These are phyloP conservation scores for Huiozyma naganishii DNA, from an alignment of 805 yeast genomes.

Conservation along the genomic window DNA sequence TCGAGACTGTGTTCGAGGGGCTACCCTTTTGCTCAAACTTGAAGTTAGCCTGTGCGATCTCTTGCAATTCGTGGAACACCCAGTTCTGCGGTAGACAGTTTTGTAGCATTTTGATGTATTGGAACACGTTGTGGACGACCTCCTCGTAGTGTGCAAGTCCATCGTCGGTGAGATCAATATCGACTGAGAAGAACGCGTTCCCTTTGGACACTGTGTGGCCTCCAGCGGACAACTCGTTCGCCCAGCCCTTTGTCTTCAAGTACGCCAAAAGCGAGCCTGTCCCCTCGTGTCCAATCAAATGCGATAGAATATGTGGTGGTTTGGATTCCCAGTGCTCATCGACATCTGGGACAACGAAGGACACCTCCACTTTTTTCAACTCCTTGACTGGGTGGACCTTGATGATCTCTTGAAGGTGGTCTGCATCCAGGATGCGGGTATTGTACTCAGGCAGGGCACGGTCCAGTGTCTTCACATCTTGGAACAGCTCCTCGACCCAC, in stretches of 20 bases:
- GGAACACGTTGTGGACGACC: slow-evolving; percentile 51
- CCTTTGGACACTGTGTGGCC: slow-evolving; percentile 55
- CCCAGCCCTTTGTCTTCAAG: slow-evolving; percentile 69
- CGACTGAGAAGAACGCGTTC: slow-evolving; percentile 54
- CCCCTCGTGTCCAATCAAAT: slow-evolving; percentile 87
- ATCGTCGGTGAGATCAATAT: slow-evolving; percentile 61
- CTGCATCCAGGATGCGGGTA: slow-evolving; percentile 37
- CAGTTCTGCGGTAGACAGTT: slow-evolving; percentile 58
- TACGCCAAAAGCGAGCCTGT: slow-evolving; percentile 68
- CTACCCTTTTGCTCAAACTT: slow-evolving; percentile 70
- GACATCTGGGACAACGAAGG: slow-evolving; percentile 73
- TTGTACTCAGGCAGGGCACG: slow-evolving; percentile 24
- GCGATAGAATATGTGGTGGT: slow-evolving; percentile 65
- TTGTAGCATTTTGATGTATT: slow-evolving; percentile 56
- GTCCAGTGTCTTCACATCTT: slow-evolving; percentile 34
- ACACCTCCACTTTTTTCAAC: slow-evolving; percentile 50
- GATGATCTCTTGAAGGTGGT: slow-evolving; percentile 43
- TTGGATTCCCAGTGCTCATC: slow-evolving; percentile 52
- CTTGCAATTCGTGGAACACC: slow-evolving; percentile 68
- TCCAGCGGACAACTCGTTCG: slow-evolving; percentile 68
- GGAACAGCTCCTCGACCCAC: slow-evolving; percentile 62
- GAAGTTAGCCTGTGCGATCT: slow-evolving; percentile 58
- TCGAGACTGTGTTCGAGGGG: slow-evolving; percentile 64
- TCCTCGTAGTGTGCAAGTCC: slow-evolving; percentile 59
- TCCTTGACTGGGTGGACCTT: slow-evolving; percentile 79